Evolutionary conservation across 176 grass and related monocot species (phyloP).

Genomic region (sorghum (Sorghum bicolor)): Sorghum_bicolor_NCBIv3 NC_012873.2:56539501-56540000

Average conservation of each 20-base stretch:
- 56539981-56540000: conserved; percentile 42
- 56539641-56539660: background rate
- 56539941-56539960: conserved; percentile 24
- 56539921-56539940: conserved; percentile 55
- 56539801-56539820: background rate
- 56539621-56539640: background rate
- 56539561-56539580: background rate
- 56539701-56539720: background rate
- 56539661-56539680: too few species aligned
- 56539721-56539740: too few species aligned
- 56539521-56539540: background rate
- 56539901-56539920: conserved; percentile 55
- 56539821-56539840: background rate
- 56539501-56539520: background rate
- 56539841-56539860: background rate
- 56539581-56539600: background rate
- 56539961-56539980: conserved; percentile 24
- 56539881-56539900: background rate
- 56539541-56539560: background rate
- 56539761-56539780: background rate
- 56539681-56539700: background rate
- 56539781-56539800: background rate
- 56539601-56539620: too few species aligned
- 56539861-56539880: background rate
- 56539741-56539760: background rate